These are phyloP conservation scores for Tetradesmus lagerheimii DNA, from an alignment of 139 green algal species.

Conservation along the genomic window DNA sequence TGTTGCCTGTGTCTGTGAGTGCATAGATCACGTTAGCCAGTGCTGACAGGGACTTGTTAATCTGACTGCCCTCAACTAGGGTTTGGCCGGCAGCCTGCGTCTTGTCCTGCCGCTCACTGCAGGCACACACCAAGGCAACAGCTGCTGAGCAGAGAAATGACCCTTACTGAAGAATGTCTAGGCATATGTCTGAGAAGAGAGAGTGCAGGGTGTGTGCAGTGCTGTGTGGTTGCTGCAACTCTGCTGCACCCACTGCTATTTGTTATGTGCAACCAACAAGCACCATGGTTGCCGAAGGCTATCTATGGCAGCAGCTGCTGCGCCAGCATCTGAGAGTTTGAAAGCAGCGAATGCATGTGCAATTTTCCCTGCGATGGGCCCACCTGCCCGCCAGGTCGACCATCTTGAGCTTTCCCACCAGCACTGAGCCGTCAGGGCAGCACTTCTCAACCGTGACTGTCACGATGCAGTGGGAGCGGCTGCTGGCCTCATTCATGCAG, in stretches of 20 bases:
- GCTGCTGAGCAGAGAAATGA: neutral
- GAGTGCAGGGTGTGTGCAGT: too few species aligned
- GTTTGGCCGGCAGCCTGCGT: slow-evolving; percentile 68
- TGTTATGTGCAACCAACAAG: too few species aligned
- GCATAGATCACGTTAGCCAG: slow-evolving; percentile 86
- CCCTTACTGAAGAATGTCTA: too few species aligned
- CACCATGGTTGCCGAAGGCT: too few species aligned
- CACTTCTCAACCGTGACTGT: slow-evolving; percentile 73
- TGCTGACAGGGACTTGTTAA: slow-evolving; percentile 85
- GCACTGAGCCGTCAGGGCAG: slow-evolving; percentile 56
- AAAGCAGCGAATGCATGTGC: neutral
- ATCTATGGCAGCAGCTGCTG: too few species aligned
- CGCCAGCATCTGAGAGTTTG: too few species aligned
- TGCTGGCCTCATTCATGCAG: slow-evolving; percentile 69
- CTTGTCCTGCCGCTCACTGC: slow-evolving; percentile 79
- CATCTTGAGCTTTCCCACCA: slow-evolving; percentile 77
- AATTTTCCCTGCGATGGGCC: neutral
- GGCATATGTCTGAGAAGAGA: too few species aligned
- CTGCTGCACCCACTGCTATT: too few species aligned
- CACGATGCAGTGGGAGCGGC: slow-evolving; percentile 82
- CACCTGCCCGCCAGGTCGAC: slow-evolving; percentile 80
- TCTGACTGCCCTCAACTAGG: slow-evolving; percentile 78
- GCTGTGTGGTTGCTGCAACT: neutral
- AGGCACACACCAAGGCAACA: neutral
- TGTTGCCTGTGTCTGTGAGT: slow-evolving; percentile 67